These are phyloP conservation scores for Oryza australiensis DNA, from an alignment of 176 grass and related monocot species.

Conservation along the genomic window DNA sequence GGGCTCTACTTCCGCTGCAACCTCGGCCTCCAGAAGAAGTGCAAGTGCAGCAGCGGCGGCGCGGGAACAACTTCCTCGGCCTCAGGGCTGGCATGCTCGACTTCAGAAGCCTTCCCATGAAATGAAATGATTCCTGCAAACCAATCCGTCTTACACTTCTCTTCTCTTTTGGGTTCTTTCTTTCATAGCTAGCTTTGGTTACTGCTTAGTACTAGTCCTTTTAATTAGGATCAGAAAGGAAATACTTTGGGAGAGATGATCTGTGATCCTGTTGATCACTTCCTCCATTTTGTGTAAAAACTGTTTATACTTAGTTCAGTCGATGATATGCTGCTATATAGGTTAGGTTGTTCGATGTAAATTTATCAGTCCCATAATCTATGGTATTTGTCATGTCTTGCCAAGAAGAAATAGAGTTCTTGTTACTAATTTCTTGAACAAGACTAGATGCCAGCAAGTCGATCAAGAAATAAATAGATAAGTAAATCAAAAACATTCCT, in stretches of 20 bases:
- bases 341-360: constrained; percentile 13
- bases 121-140: constrained; percentile 45
- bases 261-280: neutral
- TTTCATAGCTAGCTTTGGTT: constrained; percentile 7
- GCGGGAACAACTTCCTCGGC: constrained; percentile 42
- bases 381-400: neutral
- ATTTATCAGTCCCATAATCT: neutral
- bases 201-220: neutral
- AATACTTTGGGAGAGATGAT: neutral
- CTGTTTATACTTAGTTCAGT: neutral
- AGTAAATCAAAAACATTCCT: neutral
- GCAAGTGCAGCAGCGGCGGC: constrained; percentile 38
- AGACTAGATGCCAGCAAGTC: neutral
- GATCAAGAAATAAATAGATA: neutral
- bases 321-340: neutral
- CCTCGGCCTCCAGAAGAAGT: constrained; percentile 51
- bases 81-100: constrained; percentile 49
- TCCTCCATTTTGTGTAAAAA: constrained; percentile 39
- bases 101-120: constrained; percentile 79
- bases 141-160: neutral
- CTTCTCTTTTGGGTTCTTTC: neutral
- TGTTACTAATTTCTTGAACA: neutral
- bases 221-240: constrained; percentile 23
- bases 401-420: neutral
- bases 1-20: constrained; percentile 59